Evolutionary conservation across 352 stramenopile species (phyloP).

Genomic region (Pythium oligandrum): DNA sequence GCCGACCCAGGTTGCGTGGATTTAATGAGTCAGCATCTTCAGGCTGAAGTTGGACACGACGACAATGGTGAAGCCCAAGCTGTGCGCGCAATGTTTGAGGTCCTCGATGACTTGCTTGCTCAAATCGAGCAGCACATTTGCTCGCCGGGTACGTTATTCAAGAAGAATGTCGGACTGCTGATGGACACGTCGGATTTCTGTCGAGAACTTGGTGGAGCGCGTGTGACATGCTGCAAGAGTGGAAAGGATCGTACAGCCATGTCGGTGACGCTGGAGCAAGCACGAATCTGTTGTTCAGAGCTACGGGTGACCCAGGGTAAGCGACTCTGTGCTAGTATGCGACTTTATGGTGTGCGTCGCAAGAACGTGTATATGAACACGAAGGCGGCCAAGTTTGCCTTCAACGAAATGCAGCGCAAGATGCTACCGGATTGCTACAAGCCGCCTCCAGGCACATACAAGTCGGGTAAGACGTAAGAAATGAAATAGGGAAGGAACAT

Average conservation of each 20-base stretch:
- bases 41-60: conserved; percentile 8
- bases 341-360: conserved; percentile 64
- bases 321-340: conserved; percentile 67
- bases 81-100: conserved; percentile 19
- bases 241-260: conserved; percentile 97
- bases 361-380: conserved; percentile 85
- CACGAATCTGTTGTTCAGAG: conserved; percentile 51
- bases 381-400: conserved; percentile 81
- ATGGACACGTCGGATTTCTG: conserved; percentile 85
- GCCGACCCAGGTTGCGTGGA: conserved; percentile 16
- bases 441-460: conserved; percentile 75
- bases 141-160: conserved; percentile 61
- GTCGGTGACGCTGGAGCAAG: conserved; percentile 94
- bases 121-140: conserved; percentile 76
- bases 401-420: conserved; percentile 85
- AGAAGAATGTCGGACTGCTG: conserved; percentile 77
- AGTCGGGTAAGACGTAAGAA: conserved; percentile 66
- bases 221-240: conserved; percentile 96
- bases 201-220: conserved; percentile 82
- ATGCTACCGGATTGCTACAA: conserved; percentile 86
- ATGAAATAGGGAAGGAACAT: not conserved
- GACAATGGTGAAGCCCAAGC: conserved; percentile 14
- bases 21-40: conserved; percentile 20
- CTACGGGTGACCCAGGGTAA: conserved; percentile 51
- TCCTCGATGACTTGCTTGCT: conserved; percentile 56